A percentile compares a stretch with the other conserved stretches of the same genome.
These are phyloP conservation scores for Panicum miliaceum DNA, from an alignment of 176 grass and related monocot species.

Conservation along the genomic window DNA sequence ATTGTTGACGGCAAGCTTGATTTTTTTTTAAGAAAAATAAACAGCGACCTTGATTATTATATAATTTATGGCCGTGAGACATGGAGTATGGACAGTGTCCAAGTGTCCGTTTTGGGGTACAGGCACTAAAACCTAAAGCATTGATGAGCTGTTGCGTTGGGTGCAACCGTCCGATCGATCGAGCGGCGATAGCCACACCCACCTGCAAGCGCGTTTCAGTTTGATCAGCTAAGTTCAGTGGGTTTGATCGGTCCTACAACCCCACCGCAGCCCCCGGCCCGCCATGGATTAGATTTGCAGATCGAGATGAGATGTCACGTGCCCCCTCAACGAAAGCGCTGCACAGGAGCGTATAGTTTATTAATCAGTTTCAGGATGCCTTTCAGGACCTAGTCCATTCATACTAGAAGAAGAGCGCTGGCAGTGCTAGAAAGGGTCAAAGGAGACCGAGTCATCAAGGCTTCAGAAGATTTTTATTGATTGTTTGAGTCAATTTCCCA, in stretches of 20 bases:
- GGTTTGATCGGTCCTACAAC: not conserved
- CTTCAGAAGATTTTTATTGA: not conserved
- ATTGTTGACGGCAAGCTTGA: not conserved
- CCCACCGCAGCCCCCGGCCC: not conserved
- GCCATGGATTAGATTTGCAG: not conserved
- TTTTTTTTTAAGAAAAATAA: no score
- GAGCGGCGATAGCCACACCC: not conserved
- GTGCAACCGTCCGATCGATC: slow-evolving; percentile 5
- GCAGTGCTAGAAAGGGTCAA: not conserved
- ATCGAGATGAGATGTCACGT: not conserved
- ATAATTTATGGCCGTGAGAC: not conserved
- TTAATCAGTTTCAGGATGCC: not conserved
- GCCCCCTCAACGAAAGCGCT: not conserved
- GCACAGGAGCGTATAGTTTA: not conserved
- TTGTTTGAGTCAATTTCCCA: not conserved
- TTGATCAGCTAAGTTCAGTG: not conserved
- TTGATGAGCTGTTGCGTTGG: not conserved
- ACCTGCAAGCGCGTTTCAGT: not conserved
- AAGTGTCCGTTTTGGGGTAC: not conserved
- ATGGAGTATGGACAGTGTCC: no score
- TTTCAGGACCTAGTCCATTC: not conserved
- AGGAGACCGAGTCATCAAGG: not conserved
- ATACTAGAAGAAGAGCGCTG: not conserved
- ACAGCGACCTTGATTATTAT: no score
- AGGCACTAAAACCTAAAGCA: not conserved